Base-by-base conservation (phyloP, 1,284 basidiomycete genomes). In the Gomphus bonarii region DNA sequence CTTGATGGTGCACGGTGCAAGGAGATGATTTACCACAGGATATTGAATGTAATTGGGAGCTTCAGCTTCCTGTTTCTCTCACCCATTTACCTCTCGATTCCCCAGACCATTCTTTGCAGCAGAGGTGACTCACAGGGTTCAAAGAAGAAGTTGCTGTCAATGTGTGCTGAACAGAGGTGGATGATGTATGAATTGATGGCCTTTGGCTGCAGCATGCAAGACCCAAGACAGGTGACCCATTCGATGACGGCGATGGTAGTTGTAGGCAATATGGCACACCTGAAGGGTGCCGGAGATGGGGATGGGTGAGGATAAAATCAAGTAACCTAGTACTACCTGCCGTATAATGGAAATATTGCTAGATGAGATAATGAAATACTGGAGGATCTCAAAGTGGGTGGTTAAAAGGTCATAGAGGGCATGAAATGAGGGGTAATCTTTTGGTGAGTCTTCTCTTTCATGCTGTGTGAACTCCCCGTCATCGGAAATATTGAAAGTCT, bases 51-150 rank as follows among this genome's bases (percentile, higher is more conserved):
- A 11, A 53, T 53, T 5, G 51, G 51, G 6, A 42, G 36, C 22
- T 44, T 30, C 20, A 65, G 67, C 31, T 61, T 60, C 2, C 61
- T 60, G 6, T 62, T 60, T 10, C 47, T 55, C 31, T 69, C 63
- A 1, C 70, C 67, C 31, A 68, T 64, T 35, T 60, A 65, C 8
- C 63, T 61, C 47, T 70, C 68, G 59, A 70, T 69, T 8, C 68
- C 65, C 0, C 63, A 59, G 55, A 68, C 61, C 25, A 69, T 58
- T 1, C 63, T 58, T 49, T 68, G 61, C 38, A 69, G 30, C 12
- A 61, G 55, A 5, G 60, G 62, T 22, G 67, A 66, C 18, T 65
- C 54, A 49, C 61, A 66, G 0, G 54, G 53, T 7, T 61, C 50
- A 56, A 66, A 63, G 36, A 62, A 58, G 40, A 66, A 57, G 42